These are phyloP conservation scores for Leucocoprinus sp. DNA, from an alignment of 768 basidiomycete genomes.

Conservation along the genomic window DNA sequence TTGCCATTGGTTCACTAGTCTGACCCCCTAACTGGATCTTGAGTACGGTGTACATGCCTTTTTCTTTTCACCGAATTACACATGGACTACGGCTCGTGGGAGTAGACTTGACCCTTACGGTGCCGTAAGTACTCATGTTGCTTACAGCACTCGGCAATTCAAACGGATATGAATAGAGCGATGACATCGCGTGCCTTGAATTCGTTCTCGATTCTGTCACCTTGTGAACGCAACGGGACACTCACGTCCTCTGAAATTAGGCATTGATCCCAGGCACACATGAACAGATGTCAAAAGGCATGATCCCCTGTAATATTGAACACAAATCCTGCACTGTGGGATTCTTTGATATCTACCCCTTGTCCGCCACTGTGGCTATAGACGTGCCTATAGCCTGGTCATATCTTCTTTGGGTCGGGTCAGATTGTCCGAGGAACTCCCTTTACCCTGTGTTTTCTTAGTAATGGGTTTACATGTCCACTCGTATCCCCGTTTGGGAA, in stretches of 20 bases:
- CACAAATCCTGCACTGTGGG: neutral
- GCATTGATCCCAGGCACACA: constrained; percentile 7
- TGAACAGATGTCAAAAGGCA: neutral
- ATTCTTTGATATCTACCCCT: neutral
- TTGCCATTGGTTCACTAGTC: neutral
- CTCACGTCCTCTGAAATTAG: constrained; percentile 3
- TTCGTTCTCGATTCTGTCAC: neutral
- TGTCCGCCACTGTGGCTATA: neutral
- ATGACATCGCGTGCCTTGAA: constrained; percentile 1
- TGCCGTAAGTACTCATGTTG: neutral
- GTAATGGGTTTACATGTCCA: neutral
- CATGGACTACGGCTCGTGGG: constrained; percentile 1
- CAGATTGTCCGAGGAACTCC: constrained; percentile 7
- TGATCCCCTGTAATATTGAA: neutral
- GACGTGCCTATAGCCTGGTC: neutral
- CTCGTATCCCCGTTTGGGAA: neutral
- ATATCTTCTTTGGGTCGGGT: neutral
- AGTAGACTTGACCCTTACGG: neutral
- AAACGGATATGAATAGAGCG: neutral
- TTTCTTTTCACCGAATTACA: neutral
- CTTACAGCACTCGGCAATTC: constrained; percentile 6
- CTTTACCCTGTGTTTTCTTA: neutral
- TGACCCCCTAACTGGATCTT: neutral
- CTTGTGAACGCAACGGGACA: neutral
- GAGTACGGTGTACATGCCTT: neutral